Evolutionary conservation across 2,329 filamentous ascomycete genomes (phyloP).

Genomic region (Aspergillus fructus): DNA sequence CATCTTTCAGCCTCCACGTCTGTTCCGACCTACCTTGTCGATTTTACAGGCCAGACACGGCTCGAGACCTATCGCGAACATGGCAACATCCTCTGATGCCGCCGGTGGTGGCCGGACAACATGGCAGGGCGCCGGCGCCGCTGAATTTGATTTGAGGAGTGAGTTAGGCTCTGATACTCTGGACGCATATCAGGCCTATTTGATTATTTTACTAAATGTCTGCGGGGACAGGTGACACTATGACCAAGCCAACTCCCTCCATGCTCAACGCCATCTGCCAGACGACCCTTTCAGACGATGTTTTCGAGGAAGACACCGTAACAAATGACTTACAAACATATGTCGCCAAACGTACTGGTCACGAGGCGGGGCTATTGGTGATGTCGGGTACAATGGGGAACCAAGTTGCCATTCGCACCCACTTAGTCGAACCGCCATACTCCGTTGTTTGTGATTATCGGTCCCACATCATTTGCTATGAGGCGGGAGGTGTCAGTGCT

Average conservation of each 20-base stretch:
- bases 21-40: conserved; percentile 5
- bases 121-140: conserved; percentile 50
- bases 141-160: conserved; percentile 59
- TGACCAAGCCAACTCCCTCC: conserved; percentile 73
- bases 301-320: conserved; percentile 75
- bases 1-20: conserved; percentile 12
- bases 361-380: conserved; percentile 76
- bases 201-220: conserved; percentile 1
- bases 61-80: conserved; percentile 22
- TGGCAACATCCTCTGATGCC: conserved; percentile 18
- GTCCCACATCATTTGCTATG: conserved; percentile 69
- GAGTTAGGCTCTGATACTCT: conserved; percentile 12
- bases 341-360: conserved; percentile 70
- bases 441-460: conserved; percentile 76
- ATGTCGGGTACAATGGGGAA: conserved; percentile 94
- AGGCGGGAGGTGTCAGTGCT: conserved; percentile 67
- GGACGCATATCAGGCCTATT: background rate
- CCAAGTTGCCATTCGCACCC: conserved; percentile 76
- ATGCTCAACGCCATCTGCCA: conserved; percentile 80
- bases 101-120: conserved; percentile 25
- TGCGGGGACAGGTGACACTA: conserved; percentile 57
- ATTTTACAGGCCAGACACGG: conserved; percentile 6
- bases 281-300: conserved; percentile 78
- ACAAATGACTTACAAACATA: conserved; percentile 74
- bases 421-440: conserved; percentile 77